Percentiles rank a stretch among this genome's conserved stretches.
Evolutionary conservation across 139 green algal genomes (phyloP).

Genomic region (Auxenochlorella pyrenoidosa): DNA sequence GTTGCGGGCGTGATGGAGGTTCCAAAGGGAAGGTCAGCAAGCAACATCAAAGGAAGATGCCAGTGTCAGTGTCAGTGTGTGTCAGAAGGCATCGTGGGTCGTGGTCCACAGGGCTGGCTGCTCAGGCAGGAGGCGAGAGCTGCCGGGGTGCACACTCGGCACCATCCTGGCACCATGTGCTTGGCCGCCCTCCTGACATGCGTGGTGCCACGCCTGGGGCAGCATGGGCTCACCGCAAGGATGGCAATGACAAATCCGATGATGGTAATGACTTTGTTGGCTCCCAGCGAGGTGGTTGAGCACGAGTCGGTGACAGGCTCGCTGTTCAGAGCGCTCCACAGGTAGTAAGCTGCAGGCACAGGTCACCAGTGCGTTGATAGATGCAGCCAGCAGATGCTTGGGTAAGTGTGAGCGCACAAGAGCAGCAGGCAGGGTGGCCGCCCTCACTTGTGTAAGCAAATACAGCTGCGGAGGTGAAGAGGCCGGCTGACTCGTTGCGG

Average conservation of each 20-base stretch:
- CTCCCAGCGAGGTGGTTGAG: background rate
- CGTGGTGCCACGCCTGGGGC: background rate
- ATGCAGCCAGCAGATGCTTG: background rate
- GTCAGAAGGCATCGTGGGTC: too few relatives aligned
- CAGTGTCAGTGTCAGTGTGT: too few relatives aligned
- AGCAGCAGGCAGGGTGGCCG: background rate
- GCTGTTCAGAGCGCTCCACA: slow-evolving; percentile 74
- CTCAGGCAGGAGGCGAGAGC: too few relatives aligned
- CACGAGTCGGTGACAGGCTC: background rate
- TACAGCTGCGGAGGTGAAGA: slow-evolving; percentile 72
- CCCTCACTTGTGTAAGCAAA: slow-evolving; percentile 65
- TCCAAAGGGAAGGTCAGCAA: too few relatives aligned
- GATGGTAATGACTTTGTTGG: slow-evolving; percentile 44
- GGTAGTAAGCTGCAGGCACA: slow-evolving; percentile 56
- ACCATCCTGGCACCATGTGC: too few relatives aligned
- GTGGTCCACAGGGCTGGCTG: too few relatives aligned
- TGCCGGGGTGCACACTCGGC: too few relatives aligned
- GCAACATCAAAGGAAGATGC: too few relatives aligned
- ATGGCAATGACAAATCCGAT: slow-evolving; percentile 55
- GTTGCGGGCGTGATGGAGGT: too few relatives aligned
- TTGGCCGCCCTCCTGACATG: background rate
- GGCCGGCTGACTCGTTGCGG: slow-evolving; percentile 61
- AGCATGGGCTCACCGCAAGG: slow-evolving; percentile 4
- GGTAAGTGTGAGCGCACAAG: background rate
- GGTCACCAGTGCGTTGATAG: background rate